phyloP scores from a whole-genome alignment of 352 stramenopile species.

The Pythium phragmitis region DNA sequence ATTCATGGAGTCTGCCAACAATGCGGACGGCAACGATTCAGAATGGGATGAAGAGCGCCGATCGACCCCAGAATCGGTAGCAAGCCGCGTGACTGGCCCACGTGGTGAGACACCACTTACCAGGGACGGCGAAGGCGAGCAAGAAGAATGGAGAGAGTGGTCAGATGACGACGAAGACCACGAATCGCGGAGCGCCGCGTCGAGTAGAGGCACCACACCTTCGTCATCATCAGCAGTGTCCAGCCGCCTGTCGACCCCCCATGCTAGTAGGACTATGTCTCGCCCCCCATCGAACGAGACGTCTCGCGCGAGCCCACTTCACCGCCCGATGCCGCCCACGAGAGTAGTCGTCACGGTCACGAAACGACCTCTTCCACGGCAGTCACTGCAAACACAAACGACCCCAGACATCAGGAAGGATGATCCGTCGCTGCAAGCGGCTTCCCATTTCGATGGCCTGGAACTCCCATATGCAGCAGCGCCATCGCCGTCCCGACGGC shows the following conservation, averaged over 20 bases:
- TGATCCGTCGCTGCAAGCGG: background rate
- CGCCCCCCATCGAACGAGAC: background rate
- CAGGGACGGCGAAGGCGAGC: constrained; percentile 3
- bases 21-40: constrained; percentile 13
- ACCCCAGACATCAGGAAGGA: background rate
- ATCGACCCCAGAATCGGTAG: constrained; percentile 2
- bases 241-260: constrained; percentile 18
- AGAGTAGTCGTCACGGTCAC: constrained; percentile 17
- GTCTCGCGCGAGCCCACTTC: background rate
- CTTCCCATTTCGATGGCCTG: background rate
- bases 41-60: background rate
- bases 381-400: background rate
- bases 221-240: constrained; percentile 9
- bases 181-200: background rate
- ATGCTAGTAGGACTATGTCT: background rate
- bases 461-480: constrained; percentile 1
- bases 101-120: constrained; percentile 19
- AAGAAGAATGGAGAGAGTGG: constrained; percentile 19
- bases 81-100: background rate
- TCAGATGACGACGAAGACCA: constrained; percentile 18
- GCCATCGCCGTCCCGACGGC: constrained; percentile 14
- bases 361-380: background rate
- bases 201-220: constrained; percentile 14
- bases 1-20: constrained; percentile 48
- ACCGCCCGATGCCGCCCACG: background rate